Conservation (phyloP, 768 basidiomycete genomes). For the Trametopsis cervina region DNA sequence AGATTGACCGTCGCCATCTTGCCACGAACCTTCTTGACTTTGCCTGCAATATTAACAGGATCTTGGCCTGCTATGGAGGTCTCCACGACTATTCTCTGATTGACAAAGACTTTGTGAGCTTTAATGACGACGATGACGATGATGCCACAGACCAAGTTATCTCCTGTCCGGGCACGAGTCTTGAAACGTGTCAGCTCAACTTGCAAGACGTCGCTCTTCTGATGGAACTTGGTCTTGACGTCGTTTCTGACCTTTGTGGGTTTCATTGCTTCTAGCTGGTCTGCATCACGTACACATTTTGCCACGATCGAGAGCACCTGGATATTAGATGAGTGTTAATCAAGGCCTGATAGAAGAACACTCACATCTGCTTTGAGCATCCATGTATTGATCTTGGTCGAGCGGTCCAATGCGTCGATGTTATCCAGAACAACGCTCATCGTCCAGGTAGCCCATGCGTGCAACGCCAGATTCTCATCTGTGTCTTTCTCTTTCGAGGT, state of each 20-base stretch:
- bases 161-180: conserved; percentile 19
- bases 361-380: background rate
- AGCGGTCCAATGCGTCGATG: background rate
- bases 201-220: conserved; percentile 25
- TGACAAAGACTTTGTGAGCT: too few relatives aligned
- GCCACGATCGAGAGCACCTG: conserved; percentile 39
- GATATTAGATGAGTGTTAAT: background rate
- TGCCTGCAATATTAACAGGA: conserved; percentile 25
- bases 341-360: background rate
- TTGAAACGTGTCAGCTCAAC: conserved; percentile 36
- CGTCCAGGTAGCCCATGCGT: conserved; percentile 16
- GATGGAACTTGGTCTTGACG: conserved; percentile 24
- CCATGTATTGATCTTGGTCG: background rate
- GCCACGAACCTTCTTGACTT: conserved; percentile 25
- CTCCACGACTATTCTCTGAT: conserved; percentile 17
- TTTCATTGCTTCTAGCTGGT: conserved; percentile 43
- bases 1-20: background rate
- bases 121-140: too few relatives aligned
- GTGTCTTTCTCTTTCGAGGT: conserved; percentile 5
- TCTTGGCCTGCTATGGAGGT: background rate
- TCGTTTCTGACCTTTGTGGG: conserved; percentile 38
- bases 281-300: conserved; percentile 38
- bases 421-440: too few relatives aligned
- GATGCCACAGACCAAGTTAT: too few relatives aligned
- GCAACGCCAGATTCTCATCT: conserved; percentile 5